A percentile compares a stretch with the other conserved stretches of the same genome.
Conservation (phyloP, 1,284 basidiomycete species). For the Caloboletus firmus region DNA sequence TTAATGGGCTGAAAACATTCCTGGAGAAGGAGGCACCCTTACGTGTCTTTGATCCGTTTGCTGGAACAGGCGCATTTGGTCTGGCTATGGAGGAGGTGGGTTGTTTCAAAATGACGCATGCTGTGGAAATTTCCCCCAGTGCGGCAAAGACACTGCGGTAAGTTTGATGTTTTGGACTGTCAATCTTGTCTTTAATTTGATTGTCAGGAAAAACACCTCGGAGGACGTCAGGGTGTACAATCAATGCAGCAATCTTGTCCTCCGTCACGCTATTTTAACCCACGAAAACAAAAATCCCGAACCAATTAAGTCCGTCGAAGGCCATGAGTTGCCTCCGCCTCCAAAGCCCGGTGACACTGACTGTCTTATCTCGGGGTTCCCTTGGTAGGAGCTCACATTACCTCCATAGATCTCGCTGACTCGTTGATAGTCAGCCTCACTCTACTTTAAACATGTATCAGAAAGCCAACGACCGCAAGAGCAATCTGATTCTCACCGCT, state of each 20-base stretch:
- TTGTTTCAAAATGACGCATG: conserved; percentile 58
- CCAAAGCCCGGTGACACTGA: conserved; percentile 56
- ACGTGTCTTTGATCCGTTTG: conserved; percentile 61
- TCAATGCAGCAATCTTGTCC: conserved; percentile 61
- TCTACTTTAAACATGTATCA: conserved; percentile 57
- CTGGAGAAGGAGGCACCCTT: conserved; percentile 37
- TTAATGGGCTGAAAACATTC: conserved; percentile 35
- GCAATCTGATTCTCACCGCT: conserved; percentile 54
- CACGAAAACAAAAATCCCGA: conserved; percentile 40
- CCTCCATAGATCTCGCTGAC: conserved; percentile 2
- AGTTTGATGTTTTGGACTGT: conserved; percentile 17
- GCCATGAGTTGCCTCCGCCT: conserved; percentile 39
- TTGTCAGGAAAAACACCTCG: conserved; percentile 46
- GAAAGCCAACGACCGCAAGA: conserved; percentile 52
- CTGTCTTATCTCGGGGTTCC: conserved; percentile 66
- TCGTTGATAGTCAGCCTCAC: conserved; percentile 49
- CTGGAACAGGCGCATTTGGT: conserved; percentile 64
- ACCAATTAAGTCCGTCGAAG: conserved; percentile 41
- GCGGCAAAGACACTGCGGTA: conserved; percentile 65
- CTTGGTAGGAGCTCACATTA: conserved; percentile 50
- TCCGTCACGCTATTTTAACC: conserved; percentile 54
- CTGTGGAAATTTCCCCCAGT: conserved; percentile 67
- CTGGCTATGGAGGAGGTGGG: conserved; percentile 52
- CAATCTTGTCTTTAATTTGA: conserved; percentile 2
- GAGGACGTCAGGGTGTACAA: conserved; percentile 48